Evolutionary conservation across 352 stramenopile species (phyloP).

Genomic region (Globisporangium solare): DNA sequence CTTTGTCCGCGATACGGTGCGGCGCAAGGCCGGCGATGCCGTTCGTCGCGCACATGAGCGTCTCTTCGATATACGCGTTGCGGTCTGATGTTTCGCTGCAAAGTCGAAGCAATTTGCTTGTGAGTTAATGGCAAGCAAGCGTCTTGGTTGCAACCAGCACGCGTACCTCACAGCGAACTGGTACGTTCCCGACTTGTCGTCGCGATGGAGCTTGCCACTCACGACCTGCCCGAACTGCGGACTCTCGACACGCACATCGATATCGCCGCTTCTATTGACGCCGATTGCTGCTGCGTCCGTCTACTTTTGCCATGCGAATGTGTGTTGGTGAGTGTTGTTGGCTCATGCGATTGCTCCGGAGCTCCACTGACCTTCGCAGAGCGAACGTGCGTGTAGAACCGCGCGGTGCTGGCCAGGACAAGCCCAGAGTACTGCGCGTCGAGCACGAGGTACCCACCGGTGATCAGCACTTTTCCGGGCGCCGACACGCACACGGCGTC

Average conservation of each 20-base stretch:
- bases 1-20: slow-evolving; percentile 19
- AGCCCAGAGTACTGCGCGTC: slow-evolving; percentile 88
- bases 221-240: slow-evolving; percentile 86
- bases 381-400: slow-evolving; percentile 90
- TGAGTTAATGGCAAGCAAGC: too few species aligned
- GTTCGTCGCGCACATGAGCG: slow-evolving; percentile 69
- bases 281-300: background rate
- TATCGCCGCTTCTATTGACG: background rate
- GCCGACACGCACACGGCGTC: slow-evolving; percentile 78
- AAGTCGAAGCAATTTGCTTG: background rate
- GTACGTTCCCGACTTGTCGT: slow-evolving; percentile 11
- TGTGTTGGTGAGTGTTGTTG: background rate
- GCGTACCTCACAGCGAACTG: slow-evolving; percentile 31
- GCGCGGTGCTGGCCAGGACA: slow-evolving; percentile 88
- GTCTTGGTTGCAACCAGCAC: background rate
- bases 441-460: slow-evolving; percentile 95
- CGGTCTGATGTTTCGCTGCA: slow-evolving; percentile 33
- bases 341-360: too few species aligned
- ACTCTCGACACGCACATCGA: slow-evolving; percentile 69
- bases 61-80: slow-evolving; percentile 92
- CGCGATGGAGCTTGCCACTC: slow-evolving; percentile 25
- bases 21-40: slow-evolving; percentile 39
- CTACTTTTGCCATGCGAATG: background rate
- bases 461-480: slow-evolving; percentile 96
- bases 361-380: background rate